These are phyloP conservation scores for Yarrowia yakushimensis DNA, from an alignment of 805 yeast genomes.

Conservation along the genomic window DNA sequence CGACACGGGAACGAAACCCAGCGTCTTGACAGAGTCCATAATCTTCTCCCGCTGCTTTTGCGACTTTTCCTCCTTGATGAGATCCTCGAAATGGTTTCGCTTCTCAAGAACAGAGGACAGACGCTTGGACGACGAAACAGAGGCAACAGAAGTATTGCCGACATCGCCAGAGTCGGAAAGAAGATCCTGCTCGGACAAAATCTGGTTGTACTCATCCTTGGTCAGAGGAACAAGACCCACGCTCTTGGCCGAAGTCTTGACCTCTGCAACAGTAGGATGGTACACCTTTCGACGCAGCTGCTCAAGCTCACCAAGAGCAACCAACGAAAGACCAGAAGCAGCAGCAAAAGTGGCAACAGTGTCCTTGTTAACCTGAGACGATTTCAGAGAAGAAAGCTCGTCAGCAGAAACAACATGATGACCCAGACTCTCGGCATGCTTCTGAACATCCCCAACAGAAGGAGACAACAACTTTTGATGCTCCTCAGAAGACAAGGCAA, in stretches of 20 bases:
- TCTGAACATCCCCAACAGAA: background rate
- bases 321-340: conserved; percentile 20
- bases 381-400: conserved; percentile 1
- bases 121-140: conserved; percentile 9
- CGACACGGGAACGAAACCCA: conserved; percentile 39
- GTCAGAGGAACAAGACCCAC: conserved; percentile 23
- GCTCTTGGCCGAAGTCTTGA: conserved; percentile 24
- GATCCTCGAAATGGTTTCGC: conserved; percentile 36
- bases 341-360: background rate
- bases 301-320: background rate
- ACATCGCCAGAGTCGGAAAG: conserved; percentile 2
- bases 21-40: conserved; percentile 34
- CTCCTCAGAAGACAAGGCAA: background rate
- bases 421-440: background rate
- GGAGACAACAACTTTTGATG: background rate
- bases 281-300: conserved; percentile 16
- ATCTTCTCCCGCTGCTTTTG: conserved; percentile 32
- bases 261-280: conserved; percentile 11
- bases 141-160: conserved; percentile 21
- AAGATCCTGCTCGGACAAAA: background rate
- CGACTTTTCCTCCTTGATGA: conserved; percentile 30
- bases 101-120: conserved; percentile 34
- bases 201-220: conserved; percentile 23
- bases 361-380: background rate
- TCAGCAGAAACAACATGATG: background rate